Percentiles rank a stretch among this genome's conserved stretches.
These are phyloP conservation scores for Mycena haematopus DNA, from an alignment of 768 basidiomycete genomes.

Conservation along the genomic window DNA sequence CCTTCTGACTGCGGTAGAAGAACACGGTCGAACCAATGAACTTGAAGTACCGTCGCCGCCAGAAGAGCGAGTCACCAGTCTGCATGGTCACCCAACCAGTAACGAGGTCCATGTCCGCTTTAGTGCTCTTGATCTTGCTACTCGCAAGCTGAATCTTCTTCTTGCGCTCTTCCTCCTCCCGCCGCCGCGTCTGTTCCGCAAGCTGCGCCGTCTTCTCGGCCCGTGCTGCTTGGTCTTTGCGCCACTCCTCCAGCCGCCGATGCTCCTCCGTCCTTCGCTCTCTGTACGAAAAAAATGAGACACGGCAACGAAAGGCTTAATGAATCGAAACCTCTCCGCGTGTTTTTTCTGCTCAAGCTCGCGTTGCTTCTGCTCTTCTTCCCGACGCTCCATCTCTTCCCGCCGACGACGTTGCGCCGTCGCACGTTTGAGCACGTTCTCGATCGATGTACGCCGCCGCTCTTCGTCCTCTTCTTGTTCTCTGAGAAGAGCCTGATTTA, in stretches of 20 bases:
- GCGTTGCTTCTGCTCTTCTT: conserved; percentile 50
- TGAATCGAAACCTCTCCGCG: neutral
- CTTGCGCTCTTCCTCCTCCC: conserved; percentile 50
- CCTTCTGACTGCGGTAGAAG: conserved; percentile 61
- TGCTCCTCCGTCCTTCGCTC: conserved; percentile 59
- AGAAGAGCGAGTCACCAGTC: conserved; percentile 55
- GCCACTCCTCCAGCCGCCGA: conserved; percentile 58
- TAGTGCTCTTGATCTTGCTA: conserved; percentile 46
- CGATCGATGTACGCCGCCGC: conserved; percentile 44
- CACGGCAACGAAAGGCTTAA: no score
- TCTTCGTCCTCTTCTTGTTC: conserved; percentile 53
- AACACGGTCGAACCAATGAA: conserved; percentile 53
- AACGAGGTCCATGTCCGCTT: conserved; percentile 41
- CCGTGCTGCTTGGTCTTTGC: conserved; percentile 52
- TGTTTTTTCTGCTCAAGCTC: conserved; percentile 58
- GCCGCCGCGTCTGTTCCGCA: conserved; percentile 49
- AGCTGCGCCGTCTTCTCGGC: conserved; percentile 52
- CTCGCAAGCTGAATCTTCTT: conserved; percentile 54
- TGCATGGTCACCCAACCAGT: conserved; percentile 71
- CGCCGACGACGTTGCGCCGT: conserved; percentile 45
- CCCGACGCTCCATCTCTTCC: conserved; percentile 47
- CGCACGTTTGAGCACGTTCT: conserved; percentile 47
- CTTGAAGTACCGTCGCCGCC: conserved; percentile 72
- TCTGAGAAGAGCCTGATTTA: conserved; percentile 40
- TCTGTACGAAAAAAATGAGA: conserved; percentile 39